Conservation (phyloP, 192 early-diverging fungal genomes). For the Entomortierella parvispora region DNA sequence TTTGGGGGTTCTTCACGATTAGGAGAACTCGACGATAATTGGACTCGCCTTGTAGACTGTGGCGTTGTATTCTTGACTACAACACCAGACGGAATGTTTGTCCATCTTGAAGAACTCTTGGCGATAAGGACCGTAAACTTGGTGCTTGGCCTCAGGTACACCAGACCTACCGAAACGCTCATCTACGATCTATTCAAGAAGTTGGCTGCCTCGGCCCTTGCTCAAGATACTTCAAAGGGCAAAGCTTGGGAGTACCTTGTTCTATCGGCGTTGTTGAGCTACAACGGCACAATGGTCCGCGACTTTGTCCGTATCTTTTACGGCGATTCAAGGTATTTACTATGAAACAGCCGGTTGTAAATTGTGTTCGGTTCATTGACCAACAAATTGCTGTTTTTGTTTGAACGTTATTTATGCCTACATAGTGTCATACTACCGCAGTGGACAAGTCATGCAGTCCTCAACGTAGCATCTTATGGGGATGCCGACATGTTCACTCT, state of each 20-base stretch:
- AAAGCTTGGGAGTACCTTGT: neutral
- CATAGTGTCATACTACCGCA: neutral
- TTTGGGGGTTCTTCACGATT: neutral
- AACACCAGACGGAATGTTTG: neutral
- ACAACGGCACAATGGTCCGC: neutral
- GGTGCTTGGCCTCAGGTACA: neutral
- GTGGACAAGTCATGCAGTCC: neutral
- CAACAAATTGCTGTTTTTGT: no score
- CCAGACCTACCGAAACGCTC: neutral
- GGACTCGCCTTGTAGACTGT: slow-evolving; percentile 9
- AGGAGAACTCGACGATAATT: slow-evolving; percentile 8
- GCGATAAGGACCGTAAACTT: neutral
- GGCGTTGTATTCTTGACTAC: neutral
- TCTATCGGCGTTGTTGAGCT: neutral
- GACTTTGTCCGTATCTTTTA: neutral
- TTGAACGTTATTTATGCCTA: no score
- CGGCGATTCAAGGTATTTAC: no score
- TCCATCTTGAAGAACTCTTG: slow-evolving; percentile 1
- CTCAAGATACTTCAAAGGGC: slow-evolving; percentile 12
- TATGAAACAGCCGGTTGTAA: no score
- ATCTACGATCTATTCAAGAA: neutral
- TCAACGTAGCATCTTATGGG: slow-evolving; percentile 12
- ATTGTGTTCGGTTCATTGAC: neutral
- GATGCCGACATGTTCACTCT: neutral
- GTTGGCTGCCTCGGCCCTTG: neutral